phyloP scores from a whole-genome alignment of 1,284 basidiomycete species.

The Ustilago shanxiensis region DNA sequence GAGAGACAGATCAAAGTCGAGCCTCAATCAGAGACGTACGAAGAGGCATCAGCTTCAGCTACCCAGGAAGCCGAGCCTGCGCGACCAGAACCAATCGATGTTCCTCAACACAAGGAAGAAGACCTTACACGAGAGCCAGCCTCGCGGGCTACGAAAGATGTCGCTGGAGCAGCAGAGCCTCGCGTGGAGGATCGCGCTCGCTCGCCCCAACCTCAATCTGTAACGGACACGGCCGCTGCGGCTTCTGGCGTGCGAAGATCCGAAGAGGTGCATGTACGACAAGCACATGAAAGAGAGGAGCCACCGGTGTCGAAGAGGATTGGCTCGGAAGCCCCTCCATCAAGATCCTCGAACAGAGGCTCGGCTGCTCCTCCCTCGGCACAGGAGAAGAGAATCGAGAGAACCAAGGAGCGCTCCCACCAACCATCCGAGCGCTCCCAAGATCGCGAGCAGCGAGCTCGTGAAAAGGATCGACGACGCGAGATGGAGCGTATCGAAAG shows the following conservation, averaged over 20 bases:
- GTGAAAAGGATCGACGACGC: constrained; percentile 46
- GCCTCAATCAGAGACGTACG: constrained; percentile 9
- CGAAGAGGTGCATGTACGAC: constrained; percentile 11
- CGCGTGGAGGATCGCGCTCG: constrained; percentile 4
- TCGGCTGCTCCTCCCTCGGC: constrained; percentile 23
- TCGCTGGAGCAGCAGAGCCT: neutral
- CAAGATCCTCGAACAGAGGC: constrained; percentile 15
- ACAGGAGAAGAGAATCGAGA: constrained; percentile 30
- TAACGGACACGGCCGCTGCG: neutral
- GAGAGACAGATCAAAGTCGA: constrained; percentile 20
- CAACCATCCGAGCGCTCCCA: constrained; percentile 37
- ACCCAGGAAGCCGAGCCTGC: neutral
- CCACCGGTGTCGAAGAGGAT: constrained; percentile 4
- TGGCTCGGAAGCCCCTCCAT: constrained; percentile 16
- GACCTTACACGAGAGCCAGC: constrained; percentile 1
- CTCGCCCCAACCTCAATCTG: constrained; percentile 13
- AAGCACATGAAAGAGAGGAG: constrained; percentile 12
- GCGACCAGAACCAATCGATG: neutral
- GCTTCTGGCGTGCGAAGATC: constrained; percentile 2
- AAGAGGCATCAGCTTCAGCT: constrained; percentile 5
- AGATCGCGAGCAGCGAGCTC: constrained; percentile 48
- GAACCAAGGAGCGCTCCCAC: constrained; percentile 32
- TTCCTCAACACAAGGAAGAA: neutral
- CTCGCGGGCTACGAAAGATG: neutral
- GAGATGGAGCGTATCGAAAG: constrained; percentile 45